Evolutionary conservation across 345 rosid species (phyloP).

Genomic region (Physaria fendleri): DNA sequence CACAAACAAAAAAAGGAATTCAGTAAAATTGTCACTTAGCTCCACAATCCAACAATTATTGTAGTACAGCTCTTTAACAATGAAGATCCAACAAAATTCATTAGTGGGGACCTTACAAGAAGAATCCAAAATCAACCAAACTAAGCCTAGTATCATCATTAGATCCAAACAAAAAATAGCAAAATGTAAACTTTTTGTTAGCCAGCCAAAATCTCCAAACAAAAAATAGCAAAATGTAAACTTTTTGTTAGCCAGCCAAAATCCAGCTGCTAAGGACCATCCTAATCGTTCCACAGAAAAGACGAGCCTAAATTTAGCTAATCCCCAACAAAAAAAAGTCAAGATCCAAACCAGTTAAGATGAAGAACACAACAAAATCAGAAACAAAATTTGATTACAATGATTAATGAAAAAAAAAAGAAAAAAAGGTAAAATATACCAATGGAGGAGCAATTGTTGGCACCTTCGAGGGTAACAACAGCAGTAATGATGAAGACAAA

Average conservation of each 20-base stretch:
- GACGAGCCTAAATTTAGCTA: too few species aligned
- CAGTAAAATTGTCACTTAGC: conserved; percentile 1
- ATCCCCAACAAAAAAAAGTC: neutral
- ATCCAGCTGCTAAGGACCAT: neutral
- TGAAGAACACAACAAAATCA: neutral
- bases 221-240: neutral
- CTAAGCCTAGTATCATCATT: neutral
- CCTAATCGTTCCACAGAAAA: neutral
- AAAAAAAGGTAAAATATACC: conserved; percentile 37
- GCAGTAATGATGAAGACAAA: conserved; percentile 98
- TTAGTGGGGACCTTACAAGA: conserved; percentile 29
- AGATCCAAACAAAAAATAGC: conserved; percentile 12
- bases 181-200: neutral
- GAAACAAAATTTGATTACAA: neutral
- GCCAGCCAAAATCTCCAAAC: neutral
- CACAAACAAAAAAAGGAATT: neutral
- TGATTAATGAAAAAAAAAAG: too few species aligned
- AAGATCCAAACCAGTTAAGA: conserved; percentile 3
- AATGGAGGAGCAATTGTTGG: conserved; percentile 99
- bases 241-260: neutral
- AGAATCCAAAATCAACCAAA: conserved; percentile 14
- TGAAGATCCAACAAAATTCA: conserved; percentile 13
- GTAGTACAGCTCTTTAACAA: conserved; percentile 7
- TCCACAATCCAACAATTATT: conserved; percentile 19
- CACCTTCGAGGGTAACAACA: conserved; percentile 98